Percentiles rank a stretch among this genome's conserved stretches.
These are phyloP conservation scores for Boletus barrowsii DNA, from an alignment of 768 basidiomycete species.

Conservation along the genomic window DNA sequence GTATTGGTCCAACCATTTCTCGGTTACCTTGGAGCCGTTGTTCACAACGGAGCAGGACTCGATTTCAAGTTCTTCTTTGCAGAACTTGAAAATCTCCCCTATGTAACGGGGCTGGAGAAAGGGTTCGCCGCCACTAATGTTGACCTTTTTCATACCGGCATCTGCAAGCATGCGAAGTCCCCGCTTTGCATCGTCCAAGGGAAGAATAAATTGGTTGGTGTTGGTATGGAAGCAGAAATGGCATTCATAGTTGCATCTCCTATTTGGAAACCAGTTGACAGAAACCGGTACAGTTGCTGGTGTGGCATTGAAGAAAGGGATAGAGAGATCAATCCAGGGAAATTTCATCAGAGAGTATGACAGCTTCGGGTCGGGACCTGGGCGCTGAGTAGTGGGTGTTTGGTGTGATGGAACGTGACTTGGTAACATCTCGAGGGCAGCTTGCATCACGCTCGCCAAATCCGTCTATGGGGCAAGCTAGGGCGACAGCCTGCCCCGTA, in stretches of 20 bases:
- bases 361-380: background rate
- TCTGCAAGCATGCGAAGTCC: constrained; percentile 31
- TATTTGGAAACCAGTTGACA: constrained; percentile 28
- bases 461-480: too few species aligned
- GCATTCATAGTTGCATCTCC: constrained; percentile 36
- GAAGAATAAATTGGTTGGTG: constrained; percentile 34
- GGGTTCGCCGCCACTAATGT: constrained; percentile 38
- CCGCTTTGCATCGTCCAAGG: constrained; percentile 34
- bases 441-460: too few species aligned
- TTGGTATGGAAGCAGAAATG: constrained; percentile 43
- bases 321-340: constrained; percentile 14
- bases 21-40: constrained; percentile 41
- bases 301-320: constrained; percentile 13
- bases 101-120: constrained; percentile 38
- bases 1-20: constrained; percentile 39
- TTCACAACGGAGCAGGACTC: constrained; percentile 36
- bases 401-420: background rate
- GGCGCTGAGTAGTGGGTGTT: background rate
- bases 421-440: too few species aligned
- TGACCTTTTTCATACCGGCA: constrained; percentile 36
- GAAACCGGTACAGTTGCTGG: constrained; percentile 19
- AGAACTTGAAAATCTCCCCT: constrained; percentile 37
- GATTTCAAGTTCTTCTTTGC: constrained; percentile 36
- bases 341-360: constrained; percentile 2
- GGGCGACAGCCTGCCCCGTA: too few species aligned